Evolutionary conservation across 345 rosid genomes (phyloP).

Genomic region (Erodium maritimum): DNA sequence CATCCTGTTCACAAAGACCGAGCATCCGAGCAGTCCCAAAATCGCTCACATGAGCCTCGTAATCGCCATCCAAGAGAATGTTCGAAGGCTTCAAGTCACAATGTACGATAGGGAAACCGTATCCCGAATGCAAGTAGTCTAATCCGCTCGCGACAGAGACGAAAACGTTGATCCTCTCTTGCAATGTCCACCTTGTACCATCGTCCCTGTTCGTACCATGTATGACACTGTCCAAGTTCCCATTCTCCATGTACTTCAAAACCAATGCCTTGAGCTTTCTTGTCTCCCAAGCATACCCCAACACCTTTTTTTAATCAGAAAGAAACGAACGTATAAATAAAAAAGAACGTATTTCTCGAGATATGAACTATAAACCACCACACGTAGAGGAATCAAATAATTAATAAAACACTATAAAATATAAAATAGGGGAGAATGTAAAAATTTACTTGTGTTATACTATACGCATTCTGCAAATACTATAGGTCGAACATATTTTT

Average conservation of each 20-base stretch:
- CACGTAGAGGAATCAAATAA: too few species aligned
- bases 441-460: too few species aligned
- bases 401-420: too few species aligned
- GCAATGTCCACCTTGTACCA: constrained; percentile 25
- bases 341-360: too few species aligned
- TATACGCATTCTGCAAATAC: too few species aligned
- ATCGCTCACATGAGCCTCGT: constrained; percentile 78
- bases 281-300: constrained; percentile 90
- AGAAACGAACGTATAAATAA: too few species aligned
- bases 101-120: constrained; percentile 62
- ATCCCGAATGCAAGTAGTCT: constrained; percentile 73
- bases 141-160: constrained; percentile 51
- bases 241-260: constrained; percentile 68
- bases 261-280: constrained; percentile 64
- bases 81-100: constrained; percentile 88
- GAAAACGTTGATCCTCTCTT: constrained; percentile 39
- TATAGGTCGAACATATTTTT: too few species aligned
- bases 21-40: constrained; percentile 90
- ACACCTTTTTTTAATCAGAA: too few species aligned
- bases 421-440: too few species aligned
- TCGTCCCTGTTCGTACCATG: constrained; percentile 27
- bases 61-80: constrained; percentile 48
- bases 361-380: too few species aligned
- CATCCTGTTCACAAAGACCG: constrained; percentile 42
- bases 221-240: constrained; percentile 53